Evolutionary conservation across 2,329 filamentous ascomycete species (phyloP), one percentile per base, ranked within the genome.

Genomic region (Trichoderma polysporum): DNA sequence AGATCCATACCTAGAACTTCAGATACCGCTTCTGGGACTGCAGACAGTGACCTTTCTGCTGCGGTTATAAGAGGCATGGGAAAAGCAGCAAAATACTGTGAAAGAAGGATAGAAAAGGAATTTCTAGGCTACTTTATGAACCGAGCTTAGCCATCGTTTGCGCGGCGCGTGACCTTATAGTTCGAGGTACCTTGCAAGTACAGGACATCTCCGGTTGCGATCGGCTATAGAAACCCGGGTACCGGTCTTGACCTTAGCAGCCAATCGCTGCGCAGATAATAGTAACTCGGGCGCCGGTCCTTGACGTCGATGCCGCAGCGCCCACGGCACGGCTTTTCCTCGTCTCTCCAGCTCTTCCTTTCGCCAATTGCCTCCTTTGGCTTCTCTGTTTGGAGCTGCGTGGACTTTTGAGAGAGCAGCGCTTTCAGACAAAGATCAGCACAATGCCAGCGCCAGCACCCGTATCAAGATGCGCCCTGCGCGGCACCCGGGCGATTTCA

Each of bases 391-490:
- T 10, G 59, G 47, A 63, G 35, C 49, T 47, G 47, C 49, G 37
- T 41, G 47, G 6, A 41, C 22, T n/a, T n/a, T 15, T 15, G 15
- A 27, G n/a, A 59, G 52, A 5, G 27, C 10, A 68, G 54, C 47
- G 25, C 33, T 39, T 47, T 39, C 35, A 35, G 19, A 56, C n/a
- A 17, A 35, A 35, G 33, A 31, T 29, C 58, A 73, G 71, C 45
- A 53, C 50, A 69, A 80, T 80, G 78, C 74, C 77, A 65, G 75
- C 78, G 65, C 72, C 76, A 50, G 72, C 76, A 69, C 78, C 79
- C 19, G 73, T 81, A 66, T 76, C 78, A 67, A 76, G 79, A 70
- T 80, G 76, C 72, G 74, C 80, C 59, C 78, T 77, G 72, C 79
- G 75, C 73, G 74, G 76, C 72, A 75, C 76, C 52, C 76, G 77